A percentile compares a stretch with the other conserved stretches of the same genome.
Conservation (phyloP, 73 alveolate genomes). For the Uronychia setigera region DNA sequence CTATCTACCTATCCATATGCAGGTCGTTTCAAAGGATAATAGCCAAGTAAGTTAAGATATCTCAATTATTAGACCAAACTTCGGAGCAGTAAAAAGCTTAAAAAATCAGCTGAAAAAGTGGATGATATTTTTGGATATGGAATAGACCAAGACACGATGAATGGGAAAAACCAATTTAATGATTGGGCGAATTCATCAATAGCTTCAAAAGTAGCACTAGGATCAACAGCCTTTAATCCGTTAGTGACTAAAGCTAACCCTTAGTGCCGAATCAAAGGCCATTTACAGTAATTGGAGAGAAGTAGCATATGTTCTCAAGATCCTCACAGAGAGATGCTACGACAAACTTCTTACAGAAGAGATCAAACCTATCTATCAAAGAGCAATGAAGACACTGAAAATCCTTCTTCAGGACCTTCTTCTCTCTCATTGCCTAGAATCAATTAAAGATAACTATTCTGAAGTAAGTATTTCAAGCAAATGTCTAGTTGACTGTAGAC, state of each 20-base stretch:
- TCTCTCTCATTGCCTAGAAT: neutral
- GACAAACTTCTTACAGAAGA: neutral
- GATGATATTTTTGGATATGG: too few relatives aligned
- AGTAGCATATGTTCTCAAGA: neutral
- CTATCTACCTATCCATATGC: neutral
- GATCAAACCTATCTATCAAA: neutral
- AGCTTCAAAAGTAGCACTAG: too few relatives aligned
- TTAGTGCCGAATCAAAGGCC: neutral
- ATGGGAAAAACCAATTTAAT: too few relatives aligned
- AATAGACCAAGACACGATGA: too few relatives aligned
- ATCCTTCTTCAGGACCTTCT: neutral
- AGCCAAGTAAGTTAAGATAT: too few relatives aligned
- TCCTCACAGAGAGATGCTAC: neutral
- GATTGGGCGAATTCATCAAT: too few relatives aligned
- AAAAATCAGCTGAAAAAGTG: too few relatives aligned
- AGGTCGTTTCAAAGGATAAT: neutral
- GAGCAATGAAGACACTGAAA: neutral
- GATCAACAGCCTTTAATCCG: neutral
- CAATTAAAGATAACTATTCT: neutral
- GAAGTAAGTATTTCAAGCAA: too few relatives aligned
- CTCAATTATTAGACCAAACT: too few relatives aligned
- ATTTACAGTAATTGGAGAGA: too few relatives aligned
- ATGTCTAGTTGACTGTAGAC: neutral
- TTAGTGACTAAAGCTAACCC: neutral
- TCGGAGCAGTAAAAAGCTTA: too few relatives aligned